These are phyloP conservation scores for Botryotinia convoluta DNA, from an alignment of 2,329 filamentous ascomycete genomes.

Conservation along the genomic window DNA sequence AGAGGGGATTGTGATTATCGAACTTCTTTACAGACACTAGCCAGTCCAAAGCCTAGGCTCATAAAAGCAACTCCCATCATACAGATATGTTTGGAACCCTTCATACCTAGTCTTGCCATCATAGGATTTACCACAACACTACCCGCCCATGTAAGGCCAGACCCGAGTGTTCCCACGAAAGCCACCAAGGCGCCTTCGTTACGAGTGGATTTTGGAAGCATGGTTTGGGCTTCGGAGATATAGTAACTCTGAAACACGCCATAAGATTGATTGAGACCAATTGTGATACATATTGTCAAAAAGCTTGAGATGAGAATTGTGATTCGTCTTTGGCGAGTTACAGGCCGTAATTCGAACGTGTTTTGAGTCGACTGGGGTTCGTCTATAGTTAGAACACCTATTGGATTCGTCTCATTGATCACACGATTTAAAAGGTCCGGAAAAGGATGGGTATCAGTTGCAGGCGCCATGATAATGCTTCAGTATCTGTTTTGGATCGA, in stretches of 20 bases:
- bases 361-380: not conserved
- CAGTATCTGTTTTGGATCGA: not conserved
- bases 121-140: conserved; percentile 49
- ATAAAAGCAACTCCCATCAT: conserved; percentile 44
- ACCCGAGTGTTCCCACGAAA: conserved; percentile 49
- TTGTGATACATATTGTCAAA: conserved; percentile 46
- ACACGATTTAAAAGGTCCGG: conserved; percentile 21
- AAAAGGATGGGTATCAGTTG: conserved; percentile 14
- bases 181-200: conserved; percentile 45
- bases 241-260: conserved; percentile 52
- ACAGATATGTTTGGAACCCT: conserved; percentile 41
- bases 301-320: conserved; percentile 46
- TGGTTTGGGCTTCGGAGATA: conserved; percentile 42
- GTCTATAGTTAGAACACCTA: not conserved
- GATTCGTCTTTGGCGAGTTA: conserved; percentile 41
- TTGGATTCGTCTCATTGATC: conserved; percentile 24
- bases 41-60: conserved; percentile 45
- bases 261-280: conserved; percentile 50
- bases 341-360: conserved; percentile 42
- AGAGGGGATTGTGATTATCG: not conserved
- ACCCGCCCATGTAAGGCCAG: conserved; percentile 50
- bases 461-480: not conserved
- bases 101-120: conserved; percentile 44
- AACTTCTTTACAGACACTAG: conserved; percentile 38
- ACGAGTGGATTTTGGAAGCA: conserved; percentile 40